Conservation (phyloP, 2,329 filamentous ascomycete species). For the Orbilia javanica region DNA sequence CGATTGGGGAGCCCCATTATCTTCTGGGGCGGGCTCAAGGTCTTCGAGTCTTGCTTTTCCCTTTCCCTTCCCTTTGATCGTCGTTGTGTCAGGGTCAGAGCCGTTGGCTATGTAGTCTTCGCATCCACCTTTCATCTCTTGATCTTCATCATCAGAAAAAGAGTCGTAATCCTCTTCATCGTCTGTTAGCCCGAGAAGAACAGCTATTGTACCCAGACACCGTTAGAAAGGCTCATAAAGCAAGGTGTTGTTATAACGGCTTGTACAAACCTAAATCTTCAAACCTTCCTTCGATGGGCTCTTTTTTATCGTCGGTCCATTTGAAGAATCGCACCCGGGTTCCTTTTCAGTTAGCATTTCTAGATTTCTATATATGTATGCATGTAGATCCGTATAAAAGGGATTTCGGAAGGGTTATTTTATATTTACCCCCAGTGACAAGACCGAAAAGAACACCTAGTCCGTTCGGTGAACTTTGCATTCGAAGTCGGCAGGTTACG, state of each 20-base stretch:
- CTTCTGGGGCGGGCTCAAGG: conserved; percentile 1
- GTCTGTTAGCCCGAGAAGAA: conserved; percentile 50
- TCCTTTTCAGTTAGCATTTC: conserved; percentile 25
- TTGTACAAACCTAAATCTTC: conserved; percentile 47
- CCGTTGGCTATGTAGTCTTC: neutral
- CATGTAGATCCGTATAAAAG: too few relatives aligned
- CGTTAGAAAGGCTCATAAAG: neutral
- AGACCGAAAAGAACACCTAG: conserved; percentile 54
- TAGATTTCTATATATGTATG: neutral
- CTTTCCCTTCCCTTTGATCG: conserved; percentile 53
- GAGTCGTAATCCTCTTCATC: conserved; percentile 56
- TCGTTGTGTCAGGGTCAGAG: neutral
- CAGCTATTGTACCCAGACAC: conserved; percentile 15
- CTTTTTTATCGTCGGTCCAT: conserved; percentile 54
- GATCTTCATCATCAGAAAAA: conserved; percentile 37
- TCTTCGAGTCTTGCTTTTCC: neutral
- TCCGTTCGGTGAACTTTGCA: conserved; percentile 48
- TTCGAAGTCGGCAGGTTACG: conserved; percentile 50
- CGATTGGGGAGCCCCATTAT: neutral
- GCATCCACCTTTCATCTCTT: conserved; percentile 16
- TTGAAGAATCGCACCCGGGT: conserved; percentile 55
- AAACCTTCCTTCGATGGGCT: conserved; percentile 35
- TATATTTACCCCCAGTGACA: conserved; percentile 46
- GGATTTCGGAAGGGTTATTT: neutral
- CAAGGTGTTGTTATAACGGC: neutral